These are phyloP conservation scores for Brettanomyces anomalus DNA, from an alignment of 805 yeast genomes.

Conservation along the genomic window DNA sequence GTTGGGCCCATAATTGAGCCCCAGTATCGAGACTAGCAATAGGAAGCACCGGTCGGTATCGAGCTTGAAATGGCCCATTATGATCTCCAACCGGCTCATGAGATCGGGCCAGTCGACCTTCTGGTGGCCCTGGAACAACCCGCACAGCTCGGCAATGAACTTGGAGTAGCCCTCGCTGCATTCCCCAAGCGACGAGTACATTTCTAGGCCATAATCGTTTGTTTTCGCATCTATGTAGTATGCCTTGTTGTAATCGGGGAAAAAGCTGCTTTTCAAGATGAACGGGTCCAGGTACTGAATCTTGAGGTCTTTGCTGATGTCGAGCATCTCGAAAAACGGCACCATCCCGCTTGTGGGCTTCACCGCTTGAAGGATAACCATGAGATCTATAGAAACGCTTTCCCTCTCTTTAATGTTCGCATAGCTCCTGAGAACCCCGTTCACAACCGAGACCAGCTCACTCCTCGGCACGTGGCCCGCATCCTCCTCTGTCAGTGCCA, in stretches of 20 bases:
- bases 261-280: constrained; percentile 19
- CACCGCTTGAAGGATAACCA: constrained; percentile 19
- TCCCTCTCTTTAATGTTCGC: constrained; percentile 16
- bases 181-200: constrained; percentile 60
- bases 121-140: constrained; percentile 23
- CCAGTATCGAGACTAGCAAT: constrained; percentile 44
- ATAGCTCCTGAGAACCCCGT: constrained; percentile 12
- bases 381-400: constrained; percentile 15
- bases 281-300: constrained; percentile 20
- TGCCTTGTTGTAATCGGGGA: constrained; percentile 20
- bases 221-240: constrained; percentile 23
- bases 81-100: constrained; percentile 38
- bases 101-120: constrained; percentile 23
- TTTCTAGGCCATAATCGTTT: constrained; percentile 21
- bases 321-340: constrained; percentile 17
- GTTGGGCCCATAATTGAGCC: constrained; percentile 34
- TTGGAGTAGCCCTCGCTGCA: constrained; percentile 73
- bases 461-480: constrained; percentile 14
- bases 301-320: constrained; percentile 20
- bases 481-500: constrained; percentile 13
- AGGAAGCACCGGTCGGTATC: constrained; percentile 69
- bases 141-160: constrained; percentile 39
- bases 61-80: constrained; percentile 67
- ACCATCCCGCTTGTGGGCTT: constrained; percentile 13
- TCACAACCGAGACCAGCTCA: constrained; percentile 11